Evolutionary conservation across 1,284 basidiomycete genomes (phyloP).

Genomic region (Ceratobasidium sp.): DNA sequence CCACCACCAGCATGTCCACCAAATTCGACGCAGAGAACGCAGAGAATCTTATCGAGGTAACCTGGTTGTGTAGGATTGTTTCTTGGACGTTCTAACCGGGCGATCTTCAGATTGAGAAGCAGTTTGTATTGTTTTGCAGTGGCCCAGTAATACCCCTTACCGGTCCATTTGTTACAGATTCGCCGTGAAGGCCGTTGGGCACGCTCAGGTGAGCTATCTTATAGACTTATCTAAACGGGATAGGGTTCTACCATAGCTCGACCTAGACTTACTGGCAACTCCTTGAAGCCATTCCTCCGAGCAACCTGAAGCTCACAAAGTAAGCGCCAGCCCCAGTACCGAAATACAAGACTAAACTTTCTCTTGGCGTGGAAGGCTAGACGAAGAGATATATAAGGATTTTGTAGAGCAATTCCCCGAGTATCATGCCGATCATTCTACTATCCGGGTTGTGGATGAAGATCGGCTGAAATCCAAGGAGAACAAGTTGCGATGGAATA

Average conservation of each 20-base stretch:
- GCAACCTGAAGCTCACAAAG: constrained; percentile 85
- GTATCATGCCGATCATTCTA: constrained; percentile 71
- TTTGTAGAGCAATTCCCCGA: constrained; percentile 88
- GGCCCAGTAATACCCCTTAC: constrained; percentile 9
- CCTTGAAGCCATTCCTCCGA: constrained; percentile 84
- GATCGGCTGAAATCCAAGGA: constrained; percentile 93
- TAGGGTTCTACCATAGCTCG: not conserved
- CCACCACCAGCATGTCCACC: constrained; percentile 55
- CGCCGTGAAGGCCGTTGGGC: constrained; percentile 96
- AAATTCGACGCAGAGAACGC: constrained; percentile 88
- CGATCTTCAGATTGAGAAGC: constrained; percentile 89
- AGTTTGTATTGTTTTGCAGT: constrained; percentile 68
- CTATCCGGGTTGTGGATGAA: constrained; percentile 85
- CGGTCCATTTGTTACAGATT: constrained; percentile 67
- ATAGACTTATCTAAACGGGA: not conserved
- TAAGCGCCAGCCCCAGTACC: constrained; percentile 57
- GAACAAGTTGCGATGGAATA: constrained; percentile 94
- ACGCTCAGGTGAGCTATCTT: constrained; percentile 79
- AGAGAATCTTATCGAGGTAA: constrained; percentile 88
- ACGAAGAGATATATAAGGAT: constrained; percentile 92
- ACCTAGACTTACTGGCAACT: constrained; percentile 96
- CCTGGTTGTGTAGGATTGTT: constrained; percentile 48
- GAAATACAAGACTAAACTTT: not conserved
- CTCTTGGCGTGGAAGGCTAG: constrained; percentile 68
- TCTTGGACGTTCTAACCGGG: constrained; percentile 41